These are phyloP conservation scores for Lactarius deliciosus DNA, from an alignment of 768 basidiomycete genomes.

Conservation along the genomic window DNA sequence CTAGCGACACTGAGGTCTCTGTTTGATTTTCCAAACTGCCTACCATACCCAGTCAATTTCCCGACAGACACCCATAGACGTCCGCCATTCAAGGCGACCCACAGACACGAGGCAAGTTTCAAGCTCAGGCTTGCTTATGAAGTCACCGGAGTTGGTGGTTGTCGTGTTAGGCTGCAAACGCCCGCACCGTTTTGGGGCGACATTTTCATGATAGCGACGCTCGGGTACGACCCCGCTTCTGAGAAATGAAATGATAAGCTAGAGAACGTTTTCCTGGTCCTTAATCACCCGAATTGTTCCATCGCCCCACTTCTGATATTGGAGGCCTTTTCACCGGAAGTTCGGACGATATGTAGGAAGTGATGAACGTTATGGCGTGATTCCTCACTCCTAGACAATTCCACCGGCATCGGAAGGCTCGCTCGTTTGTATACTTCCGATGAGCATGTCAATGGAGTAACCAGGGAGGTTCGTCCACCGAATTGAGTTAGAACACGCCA, in stretches of 20 bases:
- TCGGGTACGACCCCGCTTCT: conserved; percentile 6
- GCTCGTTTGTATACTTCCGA: neutral
- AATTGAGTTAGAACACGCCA: neutral
- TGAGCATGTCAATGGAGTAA: neutral
- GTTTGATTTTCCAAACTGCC: neutral
- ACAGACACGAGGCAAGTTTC: conserved; percentile 57
- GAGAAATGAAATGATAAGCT: neutral
- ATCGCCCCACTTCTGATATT: no score
- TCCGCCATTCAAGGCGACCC: conserved; percentile 63
- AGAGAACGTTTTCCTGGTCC: neutral
- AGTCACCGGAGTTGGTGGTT: conserved; percentile 39
- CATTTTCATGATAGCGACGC: neutral
- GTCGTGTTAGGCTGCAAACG: conserved; percentile 36
- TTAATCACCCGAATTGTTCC: neutral
- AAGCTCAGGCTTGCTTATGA: neutral
- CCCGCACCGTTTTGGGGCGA: neutral
- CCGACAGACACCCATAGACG: conserved; percentile 52
- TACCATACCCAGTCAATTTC: conserved; percentile 45
- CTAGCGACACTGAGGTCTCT: neutral
- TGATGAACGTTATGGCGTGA: conserved; percentile 1
- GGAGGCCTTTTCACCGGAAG: neutral
- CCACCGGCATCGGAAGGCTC: neutral
- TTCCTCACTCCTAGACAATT: neutral
- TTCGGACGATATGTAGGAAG: neutral
- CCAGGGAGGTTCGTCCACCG: neutral